phyloP scores from a whole-genome alignment of 805 yeast species.

The Huiozyma naganishii region DNA sequence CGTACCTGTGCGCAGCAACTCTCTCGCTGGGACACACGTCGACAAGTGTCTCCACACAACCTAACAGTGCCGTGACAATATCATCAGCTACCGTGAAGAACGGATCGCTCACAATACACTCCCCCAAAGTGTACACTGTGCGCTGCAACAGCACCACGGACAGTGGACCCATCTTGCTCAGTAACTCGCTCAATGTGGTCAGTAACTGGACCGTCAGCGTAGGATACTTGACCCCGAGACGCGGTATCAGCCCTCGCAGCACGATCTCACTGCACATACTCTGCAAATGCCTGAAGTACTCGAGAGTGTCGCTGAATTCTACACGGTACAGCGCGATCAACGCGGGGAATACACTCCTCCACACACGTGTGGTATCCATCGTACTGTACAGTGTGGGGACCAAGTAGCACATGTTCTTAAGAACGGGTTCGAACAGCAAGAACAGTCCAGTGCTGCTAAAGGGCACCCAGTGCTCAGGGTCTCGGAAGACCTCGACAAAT shows the following conservation, averaged over 20 bases:
- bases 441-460: constrained; percentile 20
- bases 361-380: constrained; percentile 9
- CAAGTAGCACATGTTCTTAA: constrained; percentile 18
- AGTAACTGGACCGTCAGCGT: constrained; percentile 13
- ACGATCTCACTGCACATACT: not conserved
- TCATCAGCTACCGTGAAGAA: constrained; percentile 14
- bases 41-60: not conserved
- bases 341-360: constrained; percentile 16
- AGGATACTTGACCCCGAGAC: constrained; percentile 16
- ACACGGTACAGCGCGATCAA: constrained; percentile 11
- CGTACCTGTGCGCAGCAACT: constrained; percentile 9
- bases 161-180: not conserved
- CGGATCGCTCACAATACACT: constrained; percentile 20
- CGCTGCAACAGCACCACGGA: constrained; percentile 14
- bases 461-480: constrained; percentile 12
- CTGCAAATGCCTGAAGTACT: constrained; percentile 6
- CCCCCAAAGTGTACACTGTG: constrained; percentile 20
- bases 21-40: constrained; percentile 12
- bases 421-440: constrained; percentile 16
- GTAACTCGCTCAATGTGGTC: constrained; percentile 12
- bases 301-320: constrained; percentile 5
- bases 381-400: constrained; percentile 21
- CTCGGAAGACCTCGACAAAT: constrained; percentile 12
- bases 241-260: constrained; percentile 11
- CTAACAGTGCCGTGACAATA: constrained; percentile 3